Evolutionary conservation across 768 basidiomycete species (phyloP).

Genomic region (Phanerochaete sordida): DNA sequence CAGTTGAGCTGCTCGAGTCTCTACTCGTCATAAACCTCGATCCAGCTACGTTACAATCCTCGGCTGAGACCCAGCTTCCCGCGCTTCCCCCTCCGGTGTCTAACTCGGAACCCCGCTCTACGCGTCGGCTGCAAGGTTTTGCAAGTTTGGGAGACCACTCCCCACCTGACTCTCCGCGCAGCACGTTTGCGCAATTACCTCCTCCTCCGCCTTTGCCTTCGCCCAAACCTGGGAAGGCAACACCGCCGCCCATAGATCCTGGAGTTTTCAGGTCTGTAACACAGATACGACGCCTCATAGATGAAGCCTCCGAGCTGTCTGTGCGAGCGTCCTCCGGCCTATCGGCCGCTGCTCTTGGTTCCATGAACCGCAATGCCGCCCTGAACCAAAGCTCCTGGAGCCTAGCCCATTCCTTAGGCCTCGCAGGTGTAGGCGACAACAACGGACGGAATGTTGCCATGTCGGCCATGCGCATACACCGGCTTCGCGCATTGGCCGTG

Average conservation of each 20-base stretch:
- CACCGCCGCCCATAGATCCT: constrained; percentile 86
- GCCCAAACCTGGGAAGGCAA: constrained; percentile 60
- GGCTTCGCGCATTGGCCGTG: constrained; percentile 76
- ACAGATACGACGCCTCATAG: constrained; percentile 75
- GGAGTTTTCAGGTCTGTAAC: constrained; percentile 79
- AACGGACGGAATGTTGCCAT: constrained; percentile 75
- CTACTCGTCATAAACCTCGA: constrained; percentile 76
- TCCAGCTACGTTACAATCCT: constrained; percentile 53
- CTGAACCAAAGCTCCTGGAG: constrained; percentile 54
- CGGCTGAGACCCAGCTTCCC: constrained; percentile 33
- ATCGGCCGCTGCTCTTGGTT: constrained; percentile 68
- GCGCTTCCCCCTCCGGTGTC: constrained; percentile 29
- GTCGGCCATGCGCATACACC: constrained; percentile 81
- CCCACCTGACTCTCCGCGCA: constrained; percentile 29
- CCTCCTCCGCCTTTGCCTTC: constrained; percentile 45
- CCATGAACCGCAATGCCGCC: constrained; percentile 47
- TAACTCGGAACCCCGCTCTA: constrained; percentile 9
- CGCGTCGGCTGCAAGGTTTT: constrained; percentile 45
- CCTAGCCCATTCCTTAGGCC: constrained; percentile 57
- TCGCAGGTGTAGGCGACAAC: constrained; percentile 55
- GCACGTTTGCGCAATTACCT: constrained; percentile 25
- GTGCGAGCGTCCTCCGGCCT: constrained; percentile 86
- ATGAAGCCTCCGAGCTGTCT: constrained; percentile 85
- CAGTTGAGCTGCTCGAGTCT: constrained; percentile 81
- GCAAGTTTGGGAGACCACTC: constrained; percentile 37